Evolutionary conservation across 805 yeast species (phyloP).

Genomic region (Candida chilensis): DNA sequence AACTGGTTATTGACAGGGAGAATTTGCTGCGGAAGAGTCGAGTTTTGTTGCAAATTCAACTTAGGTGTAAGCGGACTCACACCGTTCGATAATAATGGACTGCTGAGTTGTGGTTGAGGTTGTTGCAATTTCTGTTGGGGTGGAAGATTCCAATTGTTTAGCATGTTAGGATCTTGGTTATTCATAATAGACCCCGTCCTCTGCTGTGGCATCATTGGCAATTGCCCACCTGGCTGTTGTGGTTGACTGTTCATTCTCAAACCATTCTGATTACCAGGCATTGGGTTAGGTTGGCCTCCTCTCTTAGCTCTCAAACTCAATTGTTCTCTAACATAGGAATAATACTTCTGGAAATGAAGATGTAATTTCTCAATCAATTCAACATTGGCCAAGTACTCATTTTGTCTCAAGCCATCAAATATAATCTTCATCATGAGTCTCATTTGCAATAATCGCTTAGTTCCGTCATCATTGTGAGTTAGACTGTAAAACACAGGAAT

Average conservation of each 20-base stretch:
- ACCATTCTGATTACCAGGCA: too few relatives aligned
- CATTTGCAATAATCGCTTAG: slow-evolving; percentile 69
- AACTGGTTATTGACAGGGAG: not conserved
- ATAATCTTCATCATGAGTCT: slow-evolving; percentile 73
- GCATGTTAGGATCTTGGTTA: not conserved
- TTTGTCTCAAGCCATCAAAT: slow-evolving; percentile 57
- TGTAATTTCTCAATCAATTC: slow-evolving; percentile 64
- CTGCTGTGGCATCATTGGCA: too few relatives aligned
- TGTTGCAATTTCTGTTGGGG: not conserved
- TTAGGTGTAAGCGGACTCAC: not conserved
- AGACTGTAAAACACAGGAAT: slow-evolving; percentile 72
- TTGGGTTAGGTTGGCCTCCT: too few relatives aligned
- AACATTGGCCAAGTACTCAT: slow-evolving; percentile 62
- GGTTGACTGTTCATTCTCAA: too few relatives aligned
- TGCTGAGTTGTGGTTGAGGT: not conserved
- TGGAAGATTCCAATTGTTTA: not conserved
- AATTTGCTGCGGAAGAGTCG: not conserved
- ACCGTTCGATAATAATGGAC: not conserved
- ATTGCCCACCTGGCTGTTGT: too few relatives aligned
- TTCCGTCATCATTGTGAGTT: slow-evolving; percentile 67
- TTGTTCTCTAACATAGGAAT: slow-evolving; percentile 66
- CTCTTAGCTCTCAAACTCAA: too few relatives aligned
- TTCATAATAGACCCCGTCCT: too few relatives aligned
- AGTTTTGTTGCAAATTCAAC: not conserved
- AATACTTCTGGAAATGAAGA: slow-evolving; percentile 64